A percentile compares a stretch with the other conserved stretches of the same genome.
Conservation (phyloP, 164 flowering plant species). For the Macadamia integrifolia region DNA sequence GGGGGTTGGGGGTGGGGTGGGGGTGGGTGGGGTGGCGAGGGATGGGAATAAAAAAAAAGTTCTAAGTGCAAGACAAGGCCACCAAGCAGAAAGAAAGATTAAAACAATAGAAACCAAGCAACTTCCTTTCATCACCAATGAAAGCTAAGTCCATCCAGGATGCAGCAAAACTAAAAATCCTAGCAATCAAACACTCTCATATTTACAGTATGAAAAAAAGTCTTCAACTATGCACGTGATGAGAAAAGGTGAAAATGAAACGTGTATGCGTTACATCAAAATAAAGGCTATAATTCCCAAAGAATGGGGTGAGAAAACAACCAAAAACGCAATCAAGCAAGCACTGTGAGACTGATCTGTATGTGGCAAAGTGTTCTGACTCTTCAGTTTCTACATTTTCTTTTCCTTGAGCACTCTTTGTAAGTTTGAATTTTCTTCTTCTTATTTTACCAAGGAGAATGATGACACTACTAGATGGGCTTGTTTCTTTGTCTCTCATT, state of each 20-base stretch:
- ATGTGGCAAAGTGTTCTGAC: slow-evolving; percentile 12
- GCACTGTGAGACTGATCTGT: not conserved
- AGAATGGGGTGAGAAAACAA: slow-evolving; percentile 1
- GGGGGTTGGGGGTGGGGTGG: too few relatives aligned
- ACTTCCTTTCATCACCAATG: slow-evolving; percentile 8
- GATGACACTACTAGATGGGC: slow-evolving; percentile 23
- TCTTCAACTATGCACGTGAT: slow-evolving; percentile 19
- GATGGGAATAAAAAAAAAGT: not conserved
- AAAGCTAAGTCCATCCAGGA: slow-evolving; percentile 15
- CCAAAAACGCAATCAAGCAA: slow-evolving; percentile 5
- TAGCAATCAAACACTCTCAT: slow-evolving; percentile 21
- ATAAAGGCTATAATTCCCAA: not conserved
- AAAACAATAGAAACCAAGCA: slow-evolving; percentile 12
- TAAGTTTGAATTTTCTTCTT: not conserved
- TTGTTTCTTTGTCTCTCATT: slow-evolving; percentile 32
- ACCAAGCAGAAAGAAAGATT: not conserved
- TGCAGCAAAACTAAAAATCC: slow-evolving; percentile 21
- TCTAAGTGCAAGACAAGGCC: not conserved
- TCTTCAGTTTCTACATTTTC: slow-evolving; percentile 11
- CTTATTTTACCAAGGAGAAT: slow-evolving; percentile 1
- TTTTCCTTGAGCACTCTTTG: not conserved
- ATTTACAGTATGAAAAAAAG: slow-evolving; percentile 33
- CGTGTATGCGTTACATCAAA: slow-evolving; percentile 10
- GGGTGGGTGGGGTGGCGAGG: too few relatives aligned
- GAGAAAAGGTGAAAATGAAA: slow-evolving; percentile 7